Base-by-base conservation (phyloP, 1,284 basidiomycete genomes). In the Moesziomyces globuligerus region DNA sequence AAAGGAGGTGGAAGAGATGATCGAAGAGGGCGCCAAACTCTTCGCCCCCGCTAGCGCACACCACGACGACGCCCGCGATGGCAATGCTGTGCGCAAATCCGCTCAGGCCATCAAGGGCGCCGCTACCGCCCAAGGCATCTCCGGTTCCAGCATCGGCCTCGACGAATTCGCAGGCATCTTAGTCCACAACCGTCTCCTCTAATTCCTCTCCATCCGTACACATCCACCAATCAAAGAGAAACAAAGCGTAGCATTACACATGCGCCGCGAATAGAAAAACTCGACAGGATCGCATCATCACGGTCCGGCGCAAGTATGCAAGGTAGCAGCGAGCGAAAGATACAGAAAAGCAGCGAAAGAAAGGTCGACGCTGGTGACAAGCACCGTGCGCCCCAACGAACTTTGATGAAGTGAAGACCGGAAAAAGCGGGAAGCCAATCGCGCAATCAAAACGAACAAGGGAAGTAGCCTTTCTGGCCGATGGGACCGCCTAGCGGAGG, bases 1-100 rank as follows among this genome's bases (percentile, higher is more conserved):
- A 13, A 72, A 61, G 26, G 72, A 74, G 28, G 34, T 74, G 18
- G 54, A 66, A 26, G 73, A 75, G 23, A 75, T 75, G 73, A 28
- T 74, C 21, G 37, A 60, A 17, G 66, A 70, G 20, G 73, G 41
- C 1, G 29, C 52, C 0, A 69, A 66, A n/a, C 62, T 75, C 20
- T 74, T 74, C 20, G 61, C 71, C 0, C 65, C 69, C 15, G 73
- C 73, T 11, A 46, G 41, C 4, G 28, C 17, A 3, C 38, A 17
- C 32, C 37, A 29, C 4, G 34, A 39, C 11, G 29, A 11, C 8
- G 44, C 15, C 4, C 11, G n/a, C 2, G 39, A 9, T 1, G 62
- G 28, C 3, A 46, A n/a, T n/a, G n/a, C n/a, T n/a, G n/a, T 55
- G 43, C 48, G 59, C 29, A 45, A 40, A 25, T 41, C 48, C 4